Base-by-base conservation (phyloP, 2,329 filamentous ascomycete species). In the Harringtonia aguacate region DNA sequence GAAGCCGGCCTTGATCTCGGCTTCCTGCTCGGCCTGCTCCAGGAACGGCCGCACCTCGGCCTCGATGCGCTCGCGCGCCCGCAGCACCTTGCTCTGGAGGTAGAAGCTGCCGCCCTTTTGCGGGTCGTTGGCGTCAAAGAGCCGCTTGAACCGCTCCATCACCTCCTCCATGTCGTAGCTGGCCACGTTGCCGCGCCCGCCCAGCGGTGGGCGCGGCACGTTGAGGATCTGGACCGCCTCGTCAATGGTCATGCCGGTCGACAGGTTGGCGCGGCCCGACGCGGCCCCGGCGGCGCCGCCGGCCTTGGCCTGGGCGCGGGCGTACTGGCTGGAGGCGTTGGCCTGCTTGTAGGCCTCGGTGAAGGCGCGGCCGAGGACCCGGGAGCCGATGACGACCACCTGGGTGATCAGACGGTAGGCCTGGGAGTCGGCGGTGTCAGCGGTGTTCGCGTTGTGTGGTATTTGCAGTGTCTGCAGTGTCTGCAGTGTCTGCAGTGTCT, bases 151-250 rank as follows among this genome's bases (percentile, higher is more conserved):
- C 43, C 88, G 76, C 54, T 84, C 79, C 65, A 84, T 81, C 44
- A 95, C 80, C 52, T 83, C 74, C 55, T 89, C 85, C 61, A 89
- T 69, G 60, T 90, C 84, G 47, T 52, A 52, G 13, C 33, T 37
- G 2, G 44, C 43, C 3, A 17, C 38, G 13, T 27, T 21, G 14
- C 24, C 24, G 24, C 24, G 24, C 7, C 6, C 24, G 37, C 86
- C 77, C 61, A 84, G 77, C 2, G 90, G 89, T 31, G 89, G 86
- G 62, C 90, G 86, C 22, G 46, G 24, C 54, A 98, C 88, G 62
- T 98, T 94, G 50, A 98, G 77, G 59, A 98, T 95, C 66, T 88
- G 86, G 77, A 88, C 97, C 43, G 92, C 92, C 72, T 98, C 92
- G 54, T 95, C 87, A 57, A 98, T 80, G 9, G 88, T 92, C 65